A percentile compares a stretch with the other conserved stretches of the same genome.
Evolutionary conservation across 2,329 filamentous ascomycete species (phyloP).

Genomic region (Metarhizium rileyi): DNA sequence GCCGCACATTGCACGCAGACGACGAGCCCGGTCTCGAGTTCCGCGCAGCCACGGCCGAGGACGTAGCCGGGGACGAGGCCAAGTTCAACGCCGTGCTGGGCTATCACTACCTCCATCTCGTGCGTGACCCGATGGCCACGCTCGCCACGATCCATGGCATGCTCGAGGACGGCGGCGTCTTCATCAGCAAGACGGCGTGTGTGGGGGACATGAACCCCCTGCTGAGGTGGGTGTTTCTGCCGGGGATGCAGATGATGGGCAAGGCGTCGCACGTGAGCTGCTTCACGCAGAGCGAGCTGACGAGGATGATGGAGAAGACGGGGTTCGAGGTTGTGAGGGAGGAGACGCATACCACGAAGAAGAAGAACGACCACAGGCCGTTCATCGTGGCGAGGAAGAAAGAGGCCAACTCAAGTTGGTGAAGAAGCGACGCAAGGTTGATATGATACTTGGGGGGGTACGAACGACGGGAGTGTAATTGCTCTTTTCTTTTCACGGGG

Average conservation of each 20-base stretch:
- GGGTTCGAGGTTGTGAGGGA: constrained; percentile 8
- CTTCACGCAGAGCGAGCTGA: constrained; percentile 3
- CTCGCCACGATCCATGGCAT: constrained; percentile 4
- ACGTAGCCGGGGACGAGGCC: neutral
- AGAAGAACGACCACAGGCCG: constrained; percentile 5
- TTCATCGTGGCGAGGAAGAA: constrained; percentile 10
- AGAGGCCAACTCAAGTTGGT: too few relatives aligned
- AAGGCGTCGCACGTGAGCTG: constrained; percentile 1
- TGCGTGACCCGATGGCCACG: constrained; percentile 8
- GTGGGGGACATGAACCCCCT: constrained; percentile 8
- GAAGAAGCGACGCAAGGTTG: too few relatives aligned
- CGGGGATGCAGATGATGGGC: constrained; percentile 5
- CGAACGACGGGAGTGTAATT: too few relatives aligned
- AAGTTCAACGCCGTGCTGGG: constrained; percentile 8
- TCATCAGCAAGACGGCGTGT: constrained; percentile 12
- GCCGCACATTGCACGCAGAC: neutral
- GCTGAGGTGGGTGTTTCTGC: constrained; percentile 1
- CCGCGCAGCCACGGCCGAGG: constrained; percentile 3
- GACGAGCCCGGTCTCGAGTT: neutral
- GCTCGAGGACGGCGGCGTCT: constrained; percentile 8
- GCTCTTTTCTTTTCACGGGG: too few relatives aligned
- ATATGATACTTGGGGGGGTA: too few relatives aligned
- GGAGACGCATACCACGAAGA: constrained; percentile 8
- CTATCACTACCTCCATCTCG: constrained; percentile 12
- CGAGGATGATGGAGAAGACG: neutral